A percentile compares a stretch with the other conserved stretches of the same genome.
Conservation (phyloP, 805 yeast species). For the Ogataea kodamae region DNA sequence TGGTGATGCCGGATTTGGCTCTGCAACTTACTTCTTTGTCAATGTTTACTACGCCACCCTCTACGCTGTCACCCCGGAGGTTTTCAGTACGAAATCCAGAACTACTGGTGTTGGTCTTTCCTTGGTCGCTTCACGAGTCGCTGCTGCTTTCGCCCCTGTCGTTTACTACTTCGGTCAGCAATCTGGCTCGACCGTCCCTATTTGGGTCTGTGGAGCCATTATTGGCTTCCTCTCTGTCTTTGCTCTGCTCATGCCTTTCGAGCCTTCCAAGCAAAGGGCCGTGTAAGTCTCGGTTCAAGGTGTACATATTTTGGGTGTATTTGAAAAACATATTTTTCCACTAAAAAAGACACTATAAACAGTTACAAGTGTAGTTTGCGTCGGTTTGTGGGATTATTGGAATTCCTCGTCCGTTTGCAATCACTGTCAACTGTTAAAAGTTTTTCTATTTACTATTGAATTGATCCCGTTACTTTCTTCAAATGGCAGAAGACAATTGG, state of each 20-base stretch:
- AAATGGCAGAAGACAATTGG: slow-evolving; percentile 9
- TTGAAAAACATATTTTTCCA: neutral
- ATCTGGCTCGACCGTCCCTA: slow-evolving; percentile 53
- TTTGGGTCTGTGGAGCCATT: slow-evolving; percentile 57
- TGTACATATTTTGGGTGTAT: no score
- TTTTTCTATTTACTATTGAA: neutral
- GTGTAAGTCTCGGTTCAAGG: slow-evolving; percentile 22
- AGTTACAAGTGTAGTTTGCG: no score
- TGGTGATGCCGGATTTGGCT: slow-evolving; percentile 49
- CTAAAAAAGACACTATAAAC: slow-evolving; percentile 5
- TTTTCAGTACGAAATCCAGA: slow-evolving; percentile 48
- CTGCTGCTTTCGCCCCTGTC: slow-evolving; percentile 58
- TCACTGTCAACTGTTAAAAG: no score
- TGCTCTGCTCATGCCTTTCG: slow-evolving; percentile 46
- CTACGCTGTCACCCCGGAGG: slow-evolving; percentile 67
- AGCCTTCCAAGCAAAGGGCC: slow-evolving; percentile 40
- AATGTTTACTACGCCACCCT: slow-evolving; percentile 55
- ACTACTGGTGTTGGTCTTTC: slow-evolving; percentile 62
- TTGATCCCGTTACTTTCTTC: neutral
- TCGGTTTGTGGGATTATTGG: no score
- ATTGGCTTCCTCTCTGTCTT: slow-evolving; percentile 47
- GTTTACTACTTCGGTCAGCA: slow-evolving; percentile 47
- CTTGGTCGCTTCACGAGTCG: slow-evolving; percentile 49
- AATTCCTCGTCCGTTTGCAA: neutral
- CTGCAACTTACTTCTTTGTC: slow-evolving; percentile 46